These are phyloP conservation scores for Lanmaoa rubissima DNA, from an alignment of 768 basidiomycete genomes.

Conservation along the genomic window DNA sequence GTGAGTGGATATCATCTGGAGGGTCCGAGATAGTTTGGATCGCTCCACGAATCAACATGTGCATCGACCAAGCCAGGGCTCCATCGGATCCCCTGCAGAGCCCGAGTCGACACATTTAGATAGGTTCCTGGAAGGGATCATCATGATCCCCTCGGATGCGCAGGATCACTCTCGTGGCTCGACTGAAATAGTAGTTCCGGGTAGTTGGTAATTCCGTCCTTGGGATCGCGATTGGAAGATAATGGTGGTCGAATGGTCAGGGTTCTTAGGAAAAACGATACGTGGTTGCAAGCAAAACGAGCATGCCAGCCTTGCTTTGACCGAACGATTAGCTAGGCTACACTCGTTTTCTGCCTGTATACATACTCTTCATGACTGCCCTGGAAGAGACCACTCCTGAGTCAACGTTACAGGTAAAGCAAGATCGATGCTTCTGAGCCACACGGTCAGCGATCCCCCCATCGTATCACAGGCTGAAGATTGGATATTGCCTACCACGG, in stretches of 20 bases:
- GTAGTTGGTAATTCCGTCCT: background rate
- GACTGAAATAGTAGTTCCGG: background rate
- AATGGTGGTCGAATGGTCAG: background rate
- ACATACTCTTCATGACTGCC: background rate
- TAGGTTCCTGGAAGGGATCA: background rate
- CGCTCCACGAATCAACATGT: constrained; percentile 15
- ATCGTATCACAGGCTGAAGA: background rate
- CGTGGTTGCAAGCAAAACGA: background rate
- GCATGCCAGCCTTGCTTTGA: background rate
- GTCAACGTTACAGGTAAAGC: background rate
- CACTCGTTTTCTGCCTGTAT: background rate
- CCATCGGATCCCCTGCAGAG: constrained; percentile 18
- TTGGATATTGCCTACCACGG: background rate
- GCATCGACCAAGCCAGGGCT: background rate
- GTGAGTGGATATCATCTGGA: background rate
- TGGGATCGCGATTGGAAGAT: background rate
- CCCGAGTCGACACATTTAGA: background rate
- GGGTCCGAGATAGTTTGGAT: background rate
- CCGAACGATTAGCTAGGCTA: background rate
- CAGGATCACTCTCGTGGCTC: background rate
- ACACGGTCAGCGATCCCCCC: background rate
- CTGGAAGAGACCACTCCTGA: background rate
- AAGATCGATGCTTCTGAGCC: background rate
- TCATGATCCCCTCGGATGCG: constrained; percentile 18
- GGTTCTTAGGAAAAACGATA: background rate